These are phyloP conservation scores for Lomentospora prolificans DNA, from an alignment of 2,329 filamentous ascomycete genomes.

Conservation along the genomic window DNA sequence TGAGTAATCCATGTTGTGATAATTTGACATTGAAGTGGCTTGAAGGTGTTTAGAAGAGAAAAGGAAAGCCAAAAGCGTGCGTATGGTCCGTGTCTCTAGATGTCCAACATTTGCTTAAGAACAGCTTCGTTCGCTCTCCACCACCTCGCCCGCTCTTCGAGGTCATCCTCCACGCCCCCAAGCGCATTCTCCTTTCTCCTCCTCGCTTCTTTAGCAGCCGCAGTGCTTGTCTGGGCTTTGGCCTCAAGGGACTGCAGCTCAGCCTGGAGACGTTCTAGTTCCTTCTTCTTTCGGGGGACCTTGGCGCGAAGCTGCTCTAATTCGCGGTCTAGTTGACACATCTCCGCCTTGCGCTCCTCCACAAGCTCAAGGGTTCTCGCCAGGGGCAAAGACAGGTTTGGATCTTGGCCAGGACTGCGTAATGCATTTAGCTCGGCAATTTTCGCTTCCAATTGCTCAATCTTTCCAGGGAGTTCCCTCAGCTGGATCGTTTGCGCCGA, in stretches of 20 bases:
- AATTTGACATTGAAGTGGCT: too few relatives aligned
- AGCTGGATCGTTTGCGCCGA: constrained; percentile 37
- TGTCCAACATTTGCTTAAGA: constrained; percentile 53
- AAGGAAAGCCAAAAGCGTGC: too few relatives aligned
- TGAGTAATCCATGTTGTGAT: too few relatives aligned
- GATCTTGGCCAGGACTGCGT: constrained; percentile 29
- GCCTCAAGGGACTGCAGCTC: constrained; percentile 61
- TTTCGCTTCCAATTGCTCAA: constrained; percentile 35
- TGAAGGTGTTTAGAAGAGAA: too few relatives aligned
- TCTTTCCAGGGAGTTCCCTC: constrained; percentile 40
- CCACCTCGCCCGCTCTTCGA: constrained; percentile 70
- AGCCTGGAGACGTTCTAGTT: constrained; percentile 54
- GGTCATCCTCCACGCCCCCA: constrained; percentile 58
- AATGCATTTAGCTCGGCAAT: constrained; percentile 29
- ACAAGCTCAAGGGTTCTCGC: constrained; percentile 46
- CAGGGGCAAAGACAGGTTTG: constrained; percentile 45
- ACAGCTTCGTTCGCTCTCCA: constrained; percentile 57
- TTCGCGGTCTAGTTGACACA: constrained; percentile 50
- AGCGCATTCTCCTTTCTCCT: constrained; percentile 56
- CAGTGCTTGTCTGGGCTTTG: constrained; percentile 53
- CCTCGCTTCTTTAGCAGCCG: constrained; percentile 61
- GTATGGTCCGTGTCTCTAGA: constrained; percentile 27
- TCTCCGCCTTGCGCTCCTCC: constrained; percentile 38
- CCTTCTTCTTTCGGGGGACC: constrained; percentile 55
- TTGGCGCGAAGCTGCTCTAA: constrained; percentile 53